Percentiles rank a stretch among this genome's conserved stretches.
These are phyloP conservation scores for Ailanthus altissimus DNA, from an alignment of 345 rosid species.

Conservation along the genomic window DNA sequence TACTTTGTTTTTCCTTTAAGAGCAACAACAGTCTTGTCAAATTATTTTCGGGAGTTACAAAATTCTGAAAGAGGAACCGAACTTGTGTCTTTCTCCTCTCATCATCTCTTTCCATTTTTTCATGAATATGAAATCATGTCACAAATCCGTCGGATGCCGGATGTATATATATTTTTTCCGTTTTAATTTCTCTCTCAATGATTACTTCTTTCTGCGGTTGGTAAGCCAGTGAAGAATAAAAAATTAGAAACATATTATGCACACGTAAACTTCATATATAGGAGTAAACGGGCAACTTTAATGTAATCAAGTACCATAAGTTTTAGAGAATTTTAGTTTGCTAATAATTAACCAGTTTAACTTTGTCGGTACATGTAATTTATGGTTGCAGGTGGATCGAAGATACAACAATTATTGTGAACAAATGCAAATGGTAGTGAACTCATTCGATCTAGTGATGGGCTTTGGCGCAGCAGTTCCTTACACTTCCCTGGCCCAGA, in stretches of 20 bases:
- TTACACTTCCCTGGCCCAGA: conserved; percentile 91
- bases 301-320: neutral
- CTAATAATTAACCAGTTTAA: conserved; percentile 8
- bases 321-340: neutral
- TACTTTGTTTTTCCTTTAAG: conserved; percentile 26
- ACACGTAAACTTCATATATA: neutral
- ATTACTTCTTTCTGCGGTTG: conserved; percentile 6
- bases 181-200: neutral
- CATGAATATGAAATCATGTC: conserved; percentile 21
- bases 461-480: conserved; percentile 89
- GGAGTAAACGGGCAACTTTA: neutral
- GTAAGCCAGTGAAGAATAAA: neutral
- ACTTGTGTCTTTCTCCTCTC: conserved; percentile 18
- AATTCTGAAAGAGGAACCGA: conserved; percentile 31
- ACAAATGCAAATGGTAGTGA: conserved; percentile 97
- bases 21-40: conserved; percentile 23
- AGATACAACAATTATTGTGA: conserved; percentile 92
- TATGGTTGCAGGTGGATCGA: conserved; percentile 73
- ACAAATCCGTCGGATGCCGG: neutral
- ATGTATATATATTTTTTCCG: neutral
- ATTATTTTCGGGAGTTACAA: conserved; percentile 17
- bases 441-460: conserved; percentile 92
- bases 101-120: neutral
- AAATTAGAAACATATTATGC: too few relatives aligned
- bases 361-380: conserved; percentile 19